phyloP scores from a whole-genome alignment of 1,139 yeast species.

The Geotrichum reessii region DNA sequence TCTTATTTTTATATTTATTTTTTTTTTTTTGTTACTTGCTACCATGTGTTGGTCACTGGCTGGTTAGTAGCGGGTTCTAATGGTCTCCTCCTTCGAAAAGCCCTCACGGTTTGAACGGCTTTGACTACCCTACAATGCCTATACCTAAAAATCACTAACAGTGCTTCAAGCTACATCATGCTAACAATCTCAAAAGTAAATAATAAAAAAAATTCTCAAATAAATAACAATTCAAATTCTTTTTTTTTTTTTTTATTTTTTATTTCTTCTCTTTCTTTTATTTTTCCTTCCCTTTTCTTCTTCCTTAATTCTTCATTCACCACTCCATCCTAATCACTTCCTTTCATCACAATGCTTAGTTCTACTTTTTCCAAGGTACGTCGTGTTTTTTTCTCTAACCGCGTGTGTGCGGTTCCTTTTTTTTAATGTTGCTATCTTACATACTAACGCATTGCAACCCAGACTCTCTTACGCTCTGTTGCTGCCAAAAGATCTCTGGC shows the following conservation, averaged over 20 bases:
- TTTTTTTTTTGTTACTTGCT: background rate
- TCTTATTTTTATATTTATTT: background rate
- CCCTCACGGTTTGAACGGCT: background rate
- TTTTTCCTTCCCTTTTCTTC: background rate
- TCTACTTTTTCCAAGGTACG: background rate
- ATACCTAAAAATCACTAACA: background rate
- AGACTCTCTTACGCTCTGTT: conserved; percentile 19
- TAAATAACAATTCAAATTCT: background rate
- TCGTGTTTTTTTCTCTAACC: background rate
- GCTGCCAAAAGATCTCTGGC: conserved; percentile 24
- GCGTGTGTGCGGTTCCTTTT: background rate
- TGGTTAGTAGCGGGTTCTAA: background rate
- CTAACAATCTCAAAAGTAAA: background rate
- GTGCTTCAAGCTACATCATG: background rate
- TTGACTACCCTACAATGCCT: background rate
- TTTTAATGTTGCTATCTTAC: background rate
- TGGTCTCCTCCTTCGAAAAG: background rate
- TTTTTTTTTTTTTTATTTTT: background rate
- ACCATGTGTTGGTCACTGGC: background rate
- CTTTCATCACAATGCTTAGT: background rate
- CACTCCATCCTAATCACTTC: background rate
- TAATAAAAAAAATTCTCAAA: background rate
- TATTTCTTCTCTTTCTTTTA: background rate
- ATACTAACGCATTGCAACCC: background rate
- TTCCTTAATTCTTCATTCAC: background rate